Evolutionary conservation across 2,329 filamentous ascomycete genomes (phyloP), one percentile per base, ranked within the genome.

Genomic region (Cercospora nicotianae): DNA sequence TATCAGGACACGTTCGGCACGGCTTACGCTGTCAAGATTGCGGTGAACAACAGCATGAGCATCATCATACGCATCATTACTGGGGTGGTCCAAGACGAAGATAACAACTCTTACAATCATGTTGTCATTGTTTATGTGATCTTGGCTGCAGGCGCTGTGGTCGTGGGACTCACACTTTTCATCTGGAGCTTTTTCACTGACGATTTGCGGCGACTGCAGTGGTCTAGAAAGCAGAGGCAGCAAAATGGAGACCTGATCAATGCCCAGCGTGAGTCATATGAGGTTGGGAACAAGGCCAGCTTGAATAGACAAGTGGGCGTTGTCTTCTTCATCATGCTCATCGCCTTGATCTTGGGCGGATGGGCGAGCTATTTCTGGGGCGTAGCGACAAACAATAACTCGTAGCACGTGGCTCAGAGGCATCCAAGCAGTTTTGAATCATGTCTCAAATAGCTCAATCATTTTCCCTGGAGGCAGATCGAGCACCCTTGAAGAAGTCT

Each of bases 281-380:
- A 84, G 51, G 77, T 78, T 0, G 76, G 77, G 77, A 28, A 42
- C 6, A 69, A 65, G 51, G 76, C 74, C 2, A 69, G 69, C 1
- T 78, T 80, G 62, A 86, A 84, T 58, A 78, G 74, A 63, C 74
- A 70, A 62, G 66, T 67, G 10, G 81, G 39, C 67, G 72, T 8
- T 20, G 31, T n/a, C 1, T 83, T 83, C 66, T 85, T 87, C 62
- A 75, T 70, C 1, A 75, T 77, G 0, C 71, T 87, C 1, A 71
- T 84, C 0, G 23, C 84, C 3, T 70, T 88, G 48, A 81, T 86
- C 0, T 33, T 86, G 9, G 87, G 87, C 0, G 80, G 80, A 2
- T 87, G 86, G 84, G 76, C 72, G 8, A 86, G 85, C 0, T 89
- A 87, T 74, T 87, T 89, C 68, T 89, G 86, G 86, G 87, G 87